These are phyloP conservation scores for Colletotrichum endophyticum DNA, from an alignment of 2,329 filamentous ascomycete species.

Conservation along the genomic window DNA sequence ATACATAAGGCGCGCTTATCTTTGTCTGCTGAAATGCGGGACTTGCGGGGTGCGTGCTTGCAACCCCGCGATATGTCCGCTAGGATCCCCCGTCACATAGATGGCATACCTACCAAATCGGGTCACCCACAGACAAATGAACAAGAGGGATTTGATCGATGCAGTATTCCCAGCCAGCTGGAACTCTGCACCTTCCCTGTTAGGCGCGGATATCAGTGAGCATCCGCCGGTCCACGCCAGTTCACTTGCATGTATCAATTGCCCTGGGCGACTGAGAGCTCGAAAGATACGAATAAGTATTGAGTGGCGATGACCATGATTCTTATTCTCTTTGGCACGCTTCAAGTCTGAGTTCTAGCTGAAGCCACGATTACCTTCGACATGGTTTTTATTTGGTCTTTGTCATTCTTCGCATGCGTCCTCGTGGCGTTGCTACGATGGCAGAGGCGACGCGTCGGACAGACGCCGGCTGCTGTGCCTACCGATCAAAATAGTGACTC, in stretches of 20 bases:
- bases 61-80: neutral
- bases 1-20: neutral
- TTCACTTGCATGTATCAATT: neutral
- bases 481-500: neutral
- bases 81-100: neutral
- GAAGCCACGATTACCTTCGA: neutral
- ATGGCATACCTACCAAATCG: neutral
- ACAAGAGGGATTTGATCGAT: neutral
- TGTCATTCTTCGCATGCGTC: neutral
- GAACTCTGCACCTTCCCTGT: neutral
- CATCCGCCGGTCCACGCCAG: neutral
- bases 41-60: neutral
- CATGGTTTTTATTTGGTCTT: neutral
- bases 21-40: neutral
- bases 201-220: neutral
- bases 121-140: neutral
- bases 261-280: neutral
- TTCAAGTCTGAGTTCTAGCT: neutral
- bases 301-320: neutral
- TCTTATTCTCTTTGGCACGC: neutral
- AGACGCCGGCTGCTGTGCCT: neutral
- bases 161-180: neutral
- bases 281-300: neutral
- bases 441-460: neutral
- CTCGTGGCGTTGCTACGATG: neutral